A percentile compares a stretch with the other conserved stretches of the same genome.
Evolutionary conservation across 805 yeast species (phyloP).

Genomic region (Starmerella sirachaensis): DNA sequence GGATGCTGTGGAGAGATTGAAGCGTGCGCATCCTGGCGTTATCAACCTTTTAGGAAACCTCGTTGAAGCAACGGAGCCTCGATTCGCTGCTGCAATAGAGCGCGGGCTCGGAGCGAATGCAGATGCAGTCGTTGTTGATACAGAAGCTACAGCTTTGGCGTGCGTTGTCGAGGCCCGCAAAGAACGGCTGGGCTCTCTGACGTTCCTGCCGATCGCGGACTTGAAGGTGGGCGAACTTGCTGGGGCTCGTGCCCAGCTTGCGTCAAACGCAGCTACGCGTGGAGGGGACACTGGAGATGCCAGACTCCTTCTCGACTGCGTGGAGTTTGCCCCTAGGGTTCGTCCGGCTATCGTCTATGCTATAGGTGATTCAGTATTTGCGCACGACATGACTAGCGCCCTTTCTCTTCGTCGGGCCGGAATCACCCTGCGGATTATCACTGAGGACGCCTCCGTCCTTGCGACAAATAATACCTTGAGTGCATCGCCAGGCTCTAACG

Average conservation of each 20-base stretch:
- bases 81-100: constrained; percentile 19
- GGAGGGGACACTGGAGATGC: constrained; percentile 32
- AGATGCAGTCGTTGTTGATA: constrained; percentile 78
- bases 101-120: constrained; percentile 63
- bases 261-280: too few species aligned
- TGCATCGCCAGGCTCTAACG: constrained; percentile 38
- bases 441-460: constrained; percentile 74
- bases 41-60: constrained; percentile 70
- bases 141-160: constrained; percentile 51
- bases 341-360: constrained; percentile 73
- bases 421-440: constrained; percentile 54
- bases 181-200: constrained; percentile 72
- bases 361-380: constrained; percentile 67
- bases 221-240: constrained; percentile 36
- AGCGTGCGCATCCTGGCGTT: constrained; percentile 65
- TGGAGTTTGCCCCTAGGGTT: constrained; percentile 52
- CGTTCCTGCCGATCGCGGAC: constrained; percentile 80
- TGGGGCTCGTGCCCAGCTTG: constrained; percentile 31
- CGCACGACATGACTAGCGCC: constrained; percentile 60
- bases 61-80: constrained; percentile 47
- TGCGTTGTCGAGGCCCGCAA: constrained; percentile 73
- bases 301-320: constrained; percentile 60
- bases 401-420: constrained; percentile 58
- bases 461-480: constrained; percentile 85
- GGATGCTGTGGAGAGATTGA: constrained; percentile 59